Percentiles rank a stretch among this genome's conserved stretches.
These are phyloP conservation scores for Cladosporium sp. DNA, from an alignment of 2,329 filamentous ascomycete species.

Conservation along the genomic window DNA sequence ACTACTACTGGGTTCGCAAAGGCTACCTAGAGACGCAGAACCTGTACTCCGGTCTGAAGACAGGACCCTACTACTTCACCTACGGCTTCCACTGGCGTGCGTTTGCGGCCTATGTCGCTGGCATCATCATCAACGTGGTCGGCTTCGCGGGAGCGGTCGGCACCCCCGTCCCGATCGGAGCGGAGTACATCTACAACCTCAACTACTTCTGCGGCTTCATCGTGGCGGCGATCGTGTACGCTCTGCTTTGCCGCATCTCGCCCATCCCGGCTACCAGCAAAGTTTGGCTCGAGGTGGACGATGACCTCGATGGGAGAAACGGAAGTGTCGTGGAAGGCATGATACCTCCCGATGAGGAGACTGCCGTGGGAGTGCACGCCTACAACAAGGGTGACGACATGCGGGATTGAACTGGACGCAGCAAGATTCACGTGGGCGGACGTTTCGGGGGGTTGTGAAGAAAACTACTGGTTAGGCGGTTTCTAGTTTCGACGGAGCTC, in stretches of 20 bases:
- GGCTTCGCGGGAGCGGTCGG: conserved; percentile 83
- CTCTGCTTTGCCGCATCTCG: conserved; percentile 58
- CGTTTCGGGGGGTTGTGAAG: too few species aligned
- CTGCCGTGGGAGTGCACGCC: not conserved
- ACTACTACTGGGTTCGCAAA: conserved; percentile 80
- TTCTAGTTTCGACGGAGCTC: too few species aligned
- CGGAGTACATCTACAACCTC: conserved; percentile 79
- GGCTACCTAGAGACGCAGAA: conserved; percentile 74
- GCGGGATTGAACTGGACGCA: not conserved
- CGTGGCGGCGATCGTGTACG: conserved; percentile 63
- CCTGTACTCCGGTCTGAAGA: conserved; percentile 65
- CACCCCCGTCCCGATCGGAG: conserved; percentile 62
- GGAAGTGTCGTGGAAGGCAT: conserved; percentile 1
- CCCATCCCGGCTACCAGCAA: conserved; percentile 70
- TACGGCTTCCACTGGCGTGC: conserved; percentile 75
- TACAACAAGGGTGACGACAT: not conserved
- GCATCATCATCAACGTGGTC: conserved; percentile 85
- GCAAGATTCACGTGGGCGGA: too few species aligned
- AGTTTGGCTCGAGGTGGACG: conserved; percentile 70
- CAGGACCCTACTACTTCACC: conserved; percentile 66
- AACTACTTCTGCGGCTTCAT: conserved; percentile 87
- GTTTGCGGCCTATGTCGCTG: conserved; percentile 73
- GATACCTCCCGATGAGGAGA: conserved; percentile 1
- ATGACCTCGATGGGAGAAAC: conserved; percentile 33
- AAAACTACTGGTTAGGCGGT: too few species aligned